phyloP scores from a whole-genome alignment of 2,329 filamentous ascomycete genomes.

The Aspergillus sp. region DNA sequence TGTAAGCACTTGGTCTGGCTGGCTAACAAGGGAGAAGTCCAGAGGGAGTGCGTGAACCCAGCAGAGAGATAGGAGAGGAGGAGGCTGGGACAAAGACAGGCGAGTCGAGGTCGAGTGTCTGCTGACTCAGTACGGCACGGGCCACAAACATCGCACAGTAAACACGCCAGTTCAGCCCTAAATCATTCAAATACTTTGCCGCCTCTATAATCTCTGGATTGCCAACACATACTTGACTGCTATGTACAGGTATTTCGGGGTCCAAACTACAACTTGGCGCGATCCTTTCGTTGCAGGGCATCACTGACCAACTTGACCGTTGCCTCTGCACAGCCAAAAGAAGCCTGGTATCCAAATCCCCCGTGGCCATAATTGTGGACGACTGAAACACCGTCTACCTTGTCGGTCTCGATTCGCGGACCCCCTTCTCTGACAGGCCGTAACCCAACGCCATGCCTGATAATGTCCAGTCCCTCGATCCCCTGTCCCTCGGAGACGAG shows the following conservation, averaged over 20 bases:
- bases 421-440: slow-evolving; percentile 66
- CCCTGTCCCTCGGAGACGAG: slow-evolving; percentile 49
- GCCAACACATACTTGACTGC: too few species aligned
- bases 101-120: too few species aligned
- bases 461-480: slow-evolving; percentile 61
- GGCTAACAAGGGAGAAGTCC: too few species aligned
- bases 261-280: slow-evolving; percentile 21
- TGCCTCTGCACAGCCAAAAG: slow-evolving; percentile 60
- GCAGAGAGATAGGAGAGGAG: too few species aligned
- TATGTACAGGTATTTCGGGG: background rate
- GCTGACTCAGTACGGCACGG: too few species aligned
- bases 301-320: slow-evolving; percentile 59
- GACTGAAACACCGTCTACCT: slow-evolving; percentile 49
- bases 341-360: slow-evolving; percentile 54
- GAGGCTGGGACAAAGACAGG: too few species aligned
- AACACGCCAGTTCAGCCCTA: too few species aligned
- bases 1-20: too few species aligned
- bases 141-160: too few species aligned
- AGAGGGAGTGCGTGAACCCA: too few species aligned
- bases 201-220: too few species aligned
- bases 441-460: slow-evolving; percentile 74
- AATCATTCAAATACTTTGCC: too few species aligned
- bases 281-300: slow-evolving; percentile 21
- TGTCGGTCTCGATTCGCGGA: slow-evolving; percentile 65
- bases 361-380: slow-evolving; percentile 39